These are phyloP conservation scores for Arctostaphylos glauca DNA, from an alignment of 148 eudicot species.

Conservation along the genomic window DNA sequence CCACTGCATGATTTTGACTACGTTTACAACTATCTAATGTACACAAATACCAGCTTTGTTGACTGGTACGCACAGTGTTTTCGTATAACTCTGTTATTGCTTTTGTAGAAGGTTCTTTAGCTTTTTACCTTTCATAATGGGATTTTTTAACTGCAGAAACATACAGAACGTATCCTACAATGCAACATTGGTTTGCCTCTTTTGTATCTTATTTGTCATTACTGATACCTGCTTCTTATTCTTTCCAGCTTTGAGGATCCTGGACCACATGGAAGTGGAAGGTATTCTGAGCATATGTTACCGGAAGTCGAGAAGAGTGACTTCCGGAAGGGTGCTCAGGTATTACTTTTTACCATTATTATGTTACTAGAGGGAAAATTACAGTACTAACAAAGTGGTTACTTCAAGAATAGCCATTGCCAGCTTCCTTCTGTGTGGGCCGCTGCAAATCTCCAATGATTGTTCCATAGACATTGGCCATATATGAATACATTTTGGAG, in stretches of 20 bases:
- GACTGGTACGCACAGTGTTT: slow-evolving; percentile 55
- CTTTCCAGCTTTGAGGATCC: slow-evolving; percentile 89
- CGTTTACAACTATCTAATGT: slow-evolving; percentile 83
- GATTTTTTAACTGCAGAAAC: background rate
- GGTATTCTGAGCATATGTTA: slow-evolving; percentile 83
- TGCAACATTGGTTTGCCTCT: slow-evolving; percentile 4
- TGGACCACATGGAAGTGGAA: slow-evolving; percentile 93
- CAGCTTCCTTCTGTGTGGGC: background rate
- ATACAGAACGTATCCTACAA: background rate
- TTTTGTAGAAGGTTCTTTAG: background rate
- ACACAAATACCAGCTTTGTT: slow-evolving; percentile 82
- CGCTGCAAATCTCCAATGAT: background rate
- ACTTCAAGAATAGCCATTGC: background rate
- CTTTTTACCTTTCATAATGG: background rate
- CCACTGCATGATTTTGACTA: slow-evolving; percentile 83
- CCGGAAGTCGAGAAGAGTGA: slow-evolving; percentile 76
- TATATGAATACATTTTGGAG: background rate
- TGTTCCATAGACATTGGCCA: background rate
- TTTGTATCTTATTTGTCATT: background rate
- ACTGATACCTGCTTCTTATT: slow-evolving; percentile 19
- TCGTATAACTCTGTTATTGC: background rate
- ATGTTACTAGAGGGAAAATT: background rate
- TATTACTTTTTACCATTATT: slow-evolving; percentile 21
- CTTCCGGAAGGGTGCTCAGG: slow-evolving; percentile 98
- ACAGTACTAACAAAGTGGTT: background rate